These are phyloP conservation scores for Nakazawaea molendinolei DNA, from an alignment of 805 yeast genomes.

Conservation along the genomic window DNA sequence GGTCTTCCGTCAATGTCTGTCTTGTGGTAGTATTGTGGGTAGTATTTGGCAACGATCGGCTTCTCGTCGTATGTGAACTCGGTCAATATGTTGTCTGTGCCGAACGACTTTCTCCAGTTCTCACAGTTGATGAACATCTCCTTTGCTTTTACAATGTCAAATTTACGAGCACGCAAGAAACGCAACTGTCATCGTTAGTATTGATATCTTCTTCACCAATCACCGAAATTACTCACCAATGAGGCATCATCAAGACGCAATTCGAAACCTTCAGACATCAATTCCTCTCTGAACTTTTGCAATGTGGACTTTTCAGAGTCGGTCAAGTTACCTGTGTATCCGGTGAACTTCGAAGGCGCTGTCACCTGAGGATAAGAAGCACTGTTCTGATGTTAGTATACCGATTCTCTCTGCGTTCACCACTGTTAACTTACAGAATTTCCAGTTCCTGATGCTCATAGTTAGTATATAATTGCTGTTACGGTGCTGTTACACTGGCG, in stretches of 20 bases:
- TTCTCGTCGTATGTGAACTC: slow-evolving; percentile 94
- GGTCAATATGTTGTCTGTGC: slow-evolving; percentile 76
- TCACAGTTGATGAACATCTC: slow-evolving; percentile 85
- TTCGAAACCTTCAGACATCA: slow-evolving; percentile 61
- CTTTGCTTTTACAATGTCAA: slow-evolving; percentile 71
- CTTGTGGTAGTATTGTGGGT: slow-evolving; percentile 97
- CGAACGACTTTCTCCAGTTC: slow-evolving; percentile 84
- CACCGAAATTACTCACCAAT: slow-evolving; percentile 29
- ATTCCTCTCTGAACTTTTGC: slow-evolving; percentile 47
- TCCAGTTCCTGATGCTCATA: slow-evolving; percentile 16
- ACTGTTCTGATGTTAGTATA: slow-evolving; percentile 15
- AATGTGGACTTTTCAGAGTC: slow-evolving; percentile 59
- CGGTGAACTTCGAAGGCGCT: slow-evolving; percentile 57
- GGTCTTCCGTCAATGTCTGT: slow-evolving; percentile 97
- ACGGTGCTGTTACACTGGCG: too few relatives aligned
- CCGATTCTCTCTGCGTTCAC: too few relatives aligned
- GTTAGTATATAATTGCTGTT: too few relatives aligned
- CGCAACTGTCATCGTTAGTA: slow-evolving; percentile 37
- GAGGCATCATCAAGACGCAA: slow-evolving; percentile 84
- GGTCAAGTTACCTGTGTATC: slow-evolving; percentile 77
- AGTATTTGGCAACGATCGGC: slow-evolving; percentile 77
- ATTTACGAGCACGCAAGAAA: slow-evolving; percentile 92
- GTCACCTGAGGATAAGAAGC: slow-evolving; percentile 67
- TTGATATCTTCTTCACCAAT: neutral
- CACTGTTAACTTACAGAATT: slow-evolving; percentile 16